A percentile compares a stretch with the other conserved stretches of the same genome.
Evolutionary conservation across 768 basidiomycete genomes (phyloP).

Genomic region (Leccinum ochraceum): DNA sequence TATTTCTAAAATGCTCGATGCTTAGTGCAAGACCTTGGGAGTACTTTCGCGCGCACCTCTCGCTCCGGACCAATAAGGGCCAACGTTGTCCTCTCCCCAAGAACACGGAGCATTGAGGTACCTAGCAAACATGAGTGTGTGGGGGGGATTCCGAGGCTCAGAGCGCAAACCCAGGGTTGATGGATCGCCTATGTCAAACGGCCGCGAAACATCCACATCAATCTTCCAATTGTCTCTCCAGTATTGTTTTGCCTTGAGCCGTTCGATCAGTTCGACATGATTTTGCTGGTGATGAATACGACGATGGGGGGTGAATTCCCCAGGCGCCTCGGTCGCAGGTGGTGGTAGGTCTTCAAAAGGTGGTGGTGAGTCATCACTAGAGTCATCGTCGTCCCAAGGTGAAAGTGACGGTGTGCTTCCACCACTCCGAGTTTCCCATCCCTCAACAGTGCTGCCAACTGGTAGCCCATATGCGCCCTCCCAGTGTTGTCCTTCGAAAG

Average conservation of each 20-base stretch:
- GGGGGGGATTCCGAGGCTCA: background rate
- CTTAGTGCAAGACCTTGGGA: background rate
- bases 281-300: conserved; percentile 6
- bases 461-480: conserved; percentile 65
- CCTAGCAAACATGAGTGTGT: conserved; percentile 34
- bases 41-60: conserved; percentile 36
- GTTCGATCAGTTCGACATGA: conserved; percentile 60
- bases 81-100: conserved; percentile 40
- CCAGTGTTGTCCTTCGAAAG: conserved; percentile 87
- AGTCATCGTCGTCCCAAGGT: conserved; percentile 58
- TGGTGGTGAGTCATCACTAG: conserved; percentile 18
- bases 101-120: conserved; percentile 42
- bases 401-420: conserved; percentile 71
- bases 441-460: conserved; percentile 45
- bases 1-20: conserved; percentile 46
- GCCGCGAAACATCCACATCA: conserved; percentile 40
- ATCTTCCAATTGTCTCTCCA: conserved; percentile 70
- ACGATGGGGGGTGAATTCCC: background rate
- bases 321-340: background rate
- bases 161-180: conserved; percentile 63
- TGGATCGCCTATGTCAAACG: conserved; percentile 67
- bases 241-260: conserved; percentile 63
- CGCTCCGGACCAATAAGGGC: conserved; percentile 42
- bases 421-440: conserved; percentile 38
- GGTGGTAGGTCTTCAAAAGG: conserved; percentile 19